Base-by-base conservation (phyloP, 2,329 filamentous ascomycete species). In the Cytospora piceicola region DNA sequence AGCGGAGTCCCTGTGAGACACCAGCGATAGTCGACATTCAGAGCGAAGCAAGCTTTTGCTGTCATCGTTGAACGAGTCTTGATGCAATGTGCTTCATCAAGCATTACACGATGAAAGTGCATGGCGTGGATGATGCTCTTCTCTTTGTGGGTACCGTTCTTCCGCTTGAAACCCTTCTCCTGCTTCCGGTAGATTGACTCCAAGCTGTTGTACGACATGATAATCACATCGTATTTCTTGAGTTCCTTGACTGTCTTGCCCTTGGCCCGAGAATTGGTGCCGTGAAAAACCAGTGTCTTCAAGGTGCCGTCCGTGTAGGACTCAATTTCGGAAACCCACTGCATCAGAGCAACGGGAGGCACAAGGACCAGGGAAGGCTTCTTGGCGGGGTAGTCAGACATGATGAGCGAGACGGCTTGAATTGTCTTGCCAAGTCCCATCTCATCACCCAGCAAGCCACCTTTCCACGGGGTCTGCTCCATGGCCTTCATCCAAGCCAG, bases 371-470 rank as follows among this genome's bases (percentile, higher is more conserved):
- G 82, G 0, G 93, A 91, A 1, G 95, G 94, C 63, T 90, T 80
- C 71, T 90, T 90, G 27, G 89, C 91, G 4, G 94, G 94, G 72
- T 92, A 97, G 75, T 98, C 94, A 0, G 94, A 97, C 95, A 98
- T 98, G 77, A 99, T 93, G 54, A 99, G 85, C 3, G 94, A 97
- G 22, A 99, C 95, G 2, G 95, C 94, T 77, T 99, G 95, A 59
- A 99, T 98, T 0, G 95, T 99, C 81, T 99, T 99, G 58, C 95
- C 95, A 79, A 99, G 91, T 8, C 95, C 95, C 95, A 99, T 99
- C 78, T 99, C 95, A 72, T 99, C 95, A 66, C 95, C 95, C 2
- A 99, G 85, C 2, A 99, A 82, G 17, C 95, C 95, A 22, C 95
- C 95, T 73, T 89, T 92, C 85, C 94, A 98, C 49, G 90, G 80